Base-by-base conservation (phyloP, 2,329 filamentous ascomycete species). In the Fusarium buxicola region DNA sequence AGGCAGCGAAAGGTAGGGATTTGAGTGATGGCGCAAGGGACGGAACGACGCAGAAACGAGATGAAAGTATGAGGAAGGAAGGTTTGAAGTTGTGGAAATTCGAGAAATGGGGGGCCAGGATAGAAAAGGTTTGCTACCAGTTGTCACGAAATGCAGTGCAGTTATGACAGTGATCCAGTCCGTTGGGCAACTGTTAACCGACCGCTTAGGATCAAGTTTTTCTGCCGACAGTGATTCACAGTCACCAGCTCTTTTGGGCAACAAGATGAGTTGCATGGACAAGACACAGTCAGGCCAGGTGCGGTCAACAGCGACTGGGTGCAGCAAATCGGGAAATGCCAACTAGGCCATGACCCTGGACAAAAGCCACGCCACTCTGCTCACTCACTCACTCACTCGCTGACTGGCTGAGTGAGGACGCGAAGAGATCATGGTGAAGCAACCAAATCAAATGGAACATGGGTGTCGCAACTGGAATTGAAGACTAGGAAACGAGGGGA, bases 241-340 rank as follows among this genome's bases (percentile, higher is more conserved):
- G 51, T 56, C 44, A 39, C 39, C 31, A 43, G 50, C 63, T 53
- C 39, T 31, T 46, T 63, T 53, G 52, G 52, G 43, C 54, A 44
- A 51, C 56, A 63, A 50, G 55, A 58, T 46, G 61, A 65, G 34
- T 51, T 44, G 50, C 56, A 38, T 41, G 46, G 57, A 51, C 39
- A 56, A 51, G 55, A 60, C 46, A 63, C 50, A 57, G 67, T 55
- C 59, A 65, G 51, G 60, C 63, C 65, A 65, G 59, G 66, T 59
- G 63, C 65, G 53, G 67, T 65, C 63, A 52, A 66, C 53, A 57
- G 64, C 36, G 58, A 64, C n/a, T 49, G 44, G 43, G 43, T 44
- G 68, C 55, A 58, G 66, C 65, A 66, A 69, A 64, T 67, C 53
- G 66, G 68, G 57, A 54, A 56, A 66, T 66, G 68, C 65, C 68